phyloP scores from a whole-genome alignment of 768 basidiomycete genomes.

The Leccinum boreale region DNA sequence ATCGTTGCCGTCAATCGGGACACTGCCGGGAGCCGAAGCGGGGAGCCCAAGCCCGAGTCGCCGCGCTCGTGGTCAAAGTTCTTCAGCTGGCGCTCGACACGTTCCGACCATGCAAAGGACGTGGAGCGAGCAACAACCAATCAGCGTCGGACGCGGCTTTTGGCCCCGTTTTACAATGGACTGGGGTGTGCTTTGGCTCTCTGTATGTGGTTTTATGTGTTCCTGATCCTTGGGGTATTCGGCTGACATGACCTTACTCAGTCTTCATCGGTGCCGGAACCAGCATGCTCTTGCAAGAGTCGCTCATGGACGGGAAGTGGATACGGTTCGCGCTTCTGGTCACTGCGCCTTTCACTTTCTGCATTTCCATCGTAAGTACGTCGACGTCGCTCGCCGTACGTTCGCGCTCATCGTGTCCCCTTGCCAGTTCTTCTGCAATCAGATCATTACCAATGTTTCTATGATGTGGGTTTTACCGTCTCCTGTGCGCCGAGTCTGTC shows the following conservation, averaged over 20 bases:
- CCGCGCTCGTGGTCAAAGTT: slow-evolving; percentile 17
- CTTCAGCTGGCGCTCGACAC: slow-evolving; percentile 47
- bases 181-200: slow-evolving; percentile 60
- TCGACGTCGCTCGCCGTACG: not conserved
- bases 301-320: slow-evolving; percentile 59
- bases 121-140: slow-evolving; percentile 46
- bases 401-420: slow-evolving; percentile 1
- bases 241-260: slow-evolving; percentile 26
- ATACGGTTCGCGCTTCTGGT: slow-evolving; percentile 62
- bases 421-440: slow-evolving; percentile 67
- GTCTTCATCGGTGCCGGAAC: slow-evolving; percentile 69
- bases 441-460: slow-evolving; percentile 60
- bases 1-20: slow-evolving; percentile 7
- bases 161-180: slow-evolving; percentile 74
- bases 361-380: slow-evolving; percentile 64
- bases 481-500: slow-evolving; percentile 31
- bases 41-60: not conserved
- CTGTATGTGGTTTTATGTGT: slow-evolving; percentile 42
- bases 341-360: slow-evolving; percentile 70
- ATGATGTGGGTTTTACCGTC: slow-evolving; percentile 41
- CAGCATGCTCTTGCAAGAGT: slow-evolving; percentile 60
- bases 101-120: slow-evolving; percentile 39
- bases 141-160: slow-evolving; percentile 51
- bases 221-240: not conserved
- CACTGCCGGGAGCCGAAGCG: not conserved